phyloP scores from a whole-genome alignment of 2,329 filamentous ascomycete genomes.

The Fusarium chlamydosporum region DNA sequence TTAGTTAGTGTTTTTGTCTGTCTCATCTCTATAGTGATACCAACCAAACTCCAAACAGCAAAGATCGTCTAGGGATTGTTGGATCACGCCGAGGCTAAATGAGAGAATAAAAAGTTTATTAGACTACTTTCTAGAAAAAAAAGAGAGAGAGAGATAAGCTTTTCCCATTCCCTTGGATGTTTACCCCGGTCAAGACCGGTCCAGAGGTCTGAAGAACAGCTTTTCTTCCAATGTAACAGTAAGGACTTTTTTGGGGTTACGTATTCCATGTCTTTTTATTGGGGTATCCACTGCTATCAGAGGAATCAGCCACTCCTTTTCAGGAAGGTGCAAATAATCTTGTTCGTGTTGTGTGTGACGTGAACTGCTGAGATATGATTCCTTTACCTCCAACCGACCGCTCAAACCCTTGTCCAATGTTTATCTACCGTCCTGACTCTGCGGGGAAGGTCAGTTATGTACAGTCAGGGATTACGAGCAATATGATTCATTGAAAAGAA shows the following conservation, averaged over 20 bases:
- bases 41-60: slow-evolving; percentile 11
- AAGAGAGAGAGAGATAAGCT: slow-evolving; percentile 31
- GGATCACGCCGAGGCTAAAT: slow-evolving; percentile 13
- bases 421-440: slow-evolving; percentile 43
- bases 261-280: slow-evolving; percentile 8
- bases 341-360: slow-evolving; percentile 8
- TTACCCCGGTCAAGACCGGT: slow-evolving; percentile 7
- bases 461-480: slow-evolving; percentile 4
- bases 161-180: not conserved
- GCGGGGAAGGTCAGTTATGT: slow-evolving; percentile 37
- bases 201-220: slow-evolving; percentile 3
- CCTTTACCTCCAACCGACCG: not conserved
- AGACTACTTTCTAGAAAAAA: slow-evolving; percentile 12
- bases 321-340: slow-evolving; percentile 35
- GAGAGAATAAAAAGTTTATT: slow-evolving; percentile 1
- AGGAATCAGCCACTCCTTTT: slow-evolving; percentile 28
- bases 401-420: slow-evolving; percentile 26
- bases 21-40: slow-evolving; percentile 20
- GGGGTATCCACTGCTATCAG: slow-evolving; percentile 38
- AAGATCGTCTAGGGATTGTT: slow-evolving; percentile 18
- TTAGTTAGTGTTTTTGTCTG: not conserved
- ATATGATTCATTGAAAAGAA: slow-evolving; percentile 4
- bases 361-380: slow-evolving; percentile 25
- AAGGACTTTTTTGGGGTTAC: slow-evolving; percentile 3
- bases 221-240: slow-evolving; percentile 4